phyloP scores from a whole-genome alignment of 2,329 filamentous ascomycete genomes.

The Graphilbum fragrans region DNA sequence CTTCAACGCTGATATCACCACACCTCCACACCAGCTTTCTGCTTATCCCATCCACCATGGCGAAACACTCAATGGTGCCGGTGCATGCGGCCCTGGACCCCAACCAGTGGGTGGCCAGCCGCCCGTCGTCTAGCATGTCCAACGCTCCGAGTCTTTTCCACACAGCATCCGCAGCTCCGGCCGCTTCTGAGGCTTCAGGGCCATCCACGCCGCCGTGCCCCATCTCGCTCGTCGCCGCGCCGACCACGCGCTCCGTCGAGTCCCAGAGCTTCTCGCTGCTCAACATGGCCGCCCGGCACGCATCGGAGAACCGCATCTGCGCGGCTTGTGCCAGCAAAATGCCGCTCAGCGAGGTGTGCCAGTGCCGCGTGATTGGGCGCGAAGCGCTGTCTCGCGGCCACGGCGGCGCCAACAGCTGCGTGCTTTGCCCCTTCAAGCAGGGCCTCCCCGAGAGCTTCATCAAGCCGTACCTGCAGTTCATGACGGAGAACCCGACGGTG shows the following conservation, averaged over 20 bases:
- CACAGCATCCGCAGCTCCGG: too few relatives aligned
- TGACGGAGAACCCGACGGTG: constrained; percentile 82
- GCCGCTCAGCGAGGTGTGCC: constrained; percentile 4
- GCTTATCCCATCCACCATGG: too few relatives aligned
- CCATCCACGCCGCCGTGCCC: too few relatives aligned
- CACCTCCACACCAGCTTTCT: too few relatives aligned
- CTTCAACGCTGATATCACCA: too few relatives aligned
- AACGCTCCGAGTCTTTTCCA: too few relatives aligned
- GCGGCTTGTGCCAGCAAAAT: constrained; percentile 25
- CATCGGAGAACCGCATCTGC: constrained; percentile 23
- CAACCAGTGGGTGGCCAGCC: too few relatives aligned
- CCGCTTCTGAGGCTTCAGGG: too few relatives aligned
- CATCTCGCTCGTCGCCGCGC: neutral
- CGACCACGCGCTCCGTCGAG: constrained; percentile 2
- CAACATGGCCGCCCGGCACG: constrained; percentile 24
- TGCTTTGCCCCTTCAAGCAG: constrained; percentile 24
- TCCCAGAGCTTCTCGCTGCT: constrained; percentile 30
- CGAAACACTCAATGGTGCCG: too few relatives aligned
- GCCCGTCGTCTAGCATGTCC: too few relatives aligned
- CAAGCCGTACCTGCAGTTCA: constrained; percentile 75
- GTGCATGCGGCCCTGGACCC: too few relatives aligned
- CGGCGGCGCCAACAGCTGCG: constrained; percentile 14
- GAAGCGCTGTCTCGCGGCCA: constrained; percentile 8
- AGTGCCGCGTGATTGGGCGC: constrained; percentile 7
- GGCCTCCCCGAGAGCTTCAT: constrained; percentile 55